A percentile compares a stretch with the other conserved stretches of the same genome.
Conservation (phyloP, 148 eudicot species). For the Rhododendron henanense region DNA sequence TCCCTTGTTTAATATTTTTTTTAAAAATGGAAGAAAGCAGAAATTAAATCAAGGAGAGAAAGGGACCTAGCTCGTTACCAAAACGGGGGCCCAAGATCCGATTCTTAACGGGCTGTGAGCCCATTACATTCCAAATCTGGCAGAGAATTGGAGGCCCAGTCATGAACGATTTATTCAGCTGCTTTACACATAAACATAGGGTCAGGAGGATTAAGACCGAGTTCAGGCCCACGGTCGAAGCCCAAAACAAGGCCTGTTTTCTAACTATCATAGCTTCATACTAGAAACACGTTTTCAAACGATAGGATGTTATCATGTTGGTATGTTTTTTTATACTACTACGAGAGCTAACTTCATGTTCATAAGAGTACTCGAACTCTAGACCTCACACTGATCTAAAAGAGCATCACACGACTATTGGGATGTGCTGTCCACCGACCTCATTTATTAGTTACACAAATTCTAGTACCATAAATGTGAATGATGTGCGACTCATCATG, state of each 20-base stretch:
- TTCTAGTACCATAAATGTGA: background rate
- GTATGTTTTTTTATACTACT: background rate
- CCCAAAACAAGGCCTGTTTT: background rate
- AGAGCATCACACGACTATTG: background rate
- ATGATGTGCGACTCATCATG: background rate
- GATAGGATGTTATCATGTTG: background rate
- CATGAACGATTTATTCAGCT: background rate
- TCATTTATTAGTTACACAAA: background rate
- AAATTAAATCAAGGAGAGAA: background rate
- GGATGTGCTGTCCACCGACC: background rate
- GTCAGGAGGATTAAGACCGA: background rate
- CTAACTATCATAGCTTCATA: background rate
- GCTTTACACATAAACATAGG: background rate
- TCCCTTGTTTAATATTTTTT: too few species aligned
- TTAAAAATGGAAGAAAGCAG: background rate
- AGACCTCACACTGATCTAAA: too few species aligned
- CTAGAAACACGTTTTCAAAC: too few species aligned
- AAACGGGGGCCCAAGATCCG: background rate
- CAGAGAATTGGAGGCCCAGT: background rate
- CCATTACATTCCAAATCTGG: background rate
- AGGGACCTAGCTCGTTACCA: background rate
- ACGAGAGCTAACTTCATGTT: too few species aligned
- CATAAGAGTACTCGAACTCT: too few species aligned
- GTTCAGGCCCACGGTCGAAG: background rate
- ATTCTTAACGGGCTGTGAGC: background rate